A percentile compares a stretch with the other conserved stretches of the same genome.
phyloP scores from a whole-genome alignment of 2,329 filamentous ascomycete species.

The Cryoendolithus antarcticus region DNA sequence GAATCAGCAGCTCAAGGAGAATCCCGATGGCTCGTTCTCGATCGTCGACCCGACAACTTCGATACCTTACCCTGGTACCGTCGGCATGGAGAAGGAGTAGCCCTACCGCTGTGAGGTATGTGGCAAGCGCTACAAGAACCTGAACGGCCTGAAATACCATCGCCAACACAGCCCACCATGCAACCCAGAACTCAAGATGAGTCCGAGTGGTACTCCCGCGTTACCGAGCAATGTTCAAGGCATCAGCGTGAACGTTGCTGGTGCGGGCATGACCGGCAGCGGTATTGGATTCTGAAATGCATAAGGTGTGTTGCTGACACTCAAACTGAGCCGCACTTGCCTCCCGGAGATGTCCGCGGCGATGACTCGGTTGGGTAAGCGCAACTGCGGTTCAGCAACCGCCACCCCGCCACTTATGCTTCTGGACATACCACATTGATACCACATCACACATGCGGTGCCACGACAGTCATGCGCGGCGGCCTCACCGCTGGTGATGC shows the following conservation, averaged over 20 bases:
- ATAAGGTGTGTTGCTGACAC: too few species aligned
- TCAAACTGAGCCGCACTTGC: too few species aligned
- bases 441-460: too few species aligned
- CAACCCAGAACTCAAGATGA: constrained; percentile 64
- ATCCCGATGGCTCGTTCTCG: constrained; percentile 94
- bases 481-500: too few species aligned
- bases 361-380: too few species aligned
- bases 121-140: constrained; percentile 96
- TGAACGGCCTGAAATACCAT: constrained; percentile 94
- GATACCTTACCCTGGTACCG: constrained; percentile 81
- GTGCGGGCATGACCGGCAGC: constrained; percentile 43
- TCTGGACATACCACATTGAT: too few species aligned
- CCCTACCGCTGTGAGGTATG: constrained; percentile 95
- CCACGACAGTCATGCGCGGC: too few species aligned
- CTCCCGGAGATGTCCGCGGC: too few species aligned
- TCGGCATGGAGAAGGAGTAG: constrained; percentile 99
- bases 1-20: constrained; percentile 92
- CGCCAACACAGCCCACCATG: constrained; percentile 64
- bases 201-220: constrained; percentile 20
- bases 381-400: too few species aligned
- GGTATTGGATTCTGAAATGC: constrained; percentile 15
- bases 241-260: constrained; percentile 38
- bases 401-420: too few species aligned
- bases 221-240: constrained; percentile 29
- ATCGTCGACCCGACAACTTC: constrained; percentile 96